Evolutionary conservation across 306 rosid species (phyloP), one percentile per base, ranked within the genome.

Genomic region (Chamaecrista fasciculata): DNA sequence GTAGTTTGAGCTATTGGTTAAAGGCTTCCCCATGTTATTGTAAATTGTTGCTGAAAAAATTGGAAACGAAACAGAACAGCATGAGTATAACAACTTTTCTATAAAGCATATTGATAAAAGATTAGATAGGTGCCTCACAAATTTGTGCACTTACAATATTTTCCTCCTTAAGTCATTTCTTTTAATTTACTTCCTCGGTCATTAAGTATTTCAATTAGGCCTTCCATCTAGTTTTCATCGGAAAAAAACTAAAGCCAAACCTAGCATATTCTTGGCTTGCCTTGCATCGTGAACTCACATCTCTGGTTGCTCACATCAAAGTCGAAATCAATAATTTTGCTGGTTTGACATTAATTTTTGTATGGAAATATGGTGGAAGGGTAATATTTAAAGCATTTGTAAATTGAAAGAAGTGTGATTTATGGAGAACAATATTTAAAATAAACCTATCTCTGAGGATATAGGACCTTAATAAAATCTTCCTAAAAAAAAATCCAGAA

Each of bases 1-100:
- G 71, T 61, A 3, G 79, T 78, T 70, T 59, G 86, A 71, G 86
- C 58, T 77, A 79, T 84, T 79, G 42, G 84, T 82, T 77, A 87
- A 39, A 52, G 80, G 82, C 31, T 78, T 80, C 72, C 67, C 64
- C 79, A 82, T 40, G 80, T 87, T 87, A 42, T 77, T 83, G 60
- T 69, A 76, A 19, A 16, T 6, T 11, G 69, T 79, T 75, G 86
- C 89, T 87, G 86, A 75, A 69, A 75, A 69, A 76, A 51, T 34
- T 57, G 37, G 37, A 53, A 68, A 14, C 40, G 49, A 21, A 64
- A 42, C 24, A 67, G 26, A 44, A 24, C 12, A 24, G 56, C 36
- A 10, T 44, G 18, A 67, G 8, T 25, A 24, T 36, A 23, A 25
- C 28, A 16, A 66, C 4, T 0, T 49, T 67, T 49, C 6, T 20